Percentiles rank a stretch among this genome's conserved stretches.
These are phyloP conservation scores for Calonectria pseudoreteaudii DNA, from an alignment of 2,329 filamentous ascomycete species.

Conservation along the genomic window DNA sequence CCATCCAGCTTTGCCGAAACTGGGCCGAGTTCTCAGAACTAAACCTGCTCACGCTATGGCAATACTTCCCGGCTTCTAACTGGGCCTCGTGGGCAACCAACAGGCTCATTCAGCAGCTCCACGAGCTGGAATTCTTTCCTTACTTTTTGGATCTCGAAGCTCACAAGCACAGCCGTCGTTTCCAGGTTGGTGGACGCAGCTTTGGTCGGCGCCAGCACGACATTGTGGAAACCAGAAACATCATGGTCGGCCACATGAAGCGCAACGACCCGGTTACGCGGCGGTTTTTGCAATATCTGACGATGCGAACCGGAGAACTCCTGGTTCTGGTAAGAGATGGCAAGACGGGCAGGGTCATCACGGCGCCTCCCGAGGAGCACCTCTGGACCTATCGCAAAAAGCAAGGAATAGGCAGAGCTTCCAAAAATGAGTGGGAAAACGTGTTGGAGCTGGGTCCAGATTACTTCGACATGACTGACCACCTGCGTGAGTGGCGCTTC, in stretches of 20 bases:
- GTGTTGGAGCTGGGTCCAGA: conserved; percentile 37
- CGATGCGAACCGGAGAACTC: conserved; percentile 41
- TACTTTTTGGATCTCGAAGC: conserved; percentile 44
- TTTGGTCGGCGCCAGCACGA: conserved; percentile 39
- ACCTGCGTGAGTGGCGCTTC: conserved; percentile 42
- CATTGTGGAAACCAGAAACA: conserved; percentile 43
- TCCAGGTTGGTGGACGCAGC: conserved; percentile 36
- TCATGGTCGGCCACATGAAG: conserved; percentile 45
- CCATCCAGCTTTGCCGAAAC: conserved; percentile 45
- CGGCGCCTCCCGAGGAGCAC: conserved; percentile 38
- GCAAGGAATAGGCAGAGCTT: conserved; percentile 40
- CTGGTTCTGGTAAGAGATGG: conserved; percentile 45
- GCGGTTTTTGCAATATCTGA: conserved; percentile 44
- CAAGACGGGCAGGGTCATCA: conserved; percentile 45
- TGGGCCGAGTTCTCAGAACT: conserved; percentile 46
- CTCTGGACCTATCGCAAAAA: conserved; percentile 44
- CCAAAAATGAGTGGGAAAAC: conserved; percentile 42
- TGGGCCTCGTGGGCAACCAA: conserved; percentile 40
- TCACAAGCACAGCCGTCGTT: conserved; percentile 26
- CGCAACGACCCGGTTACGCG: conserved; percentile 42
- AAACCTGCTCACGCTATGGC: conserved; percentile 39
- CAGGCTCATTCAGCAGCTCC: conserved; percentile 40
- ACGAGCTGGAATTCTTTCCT: conserved; percentile 43
- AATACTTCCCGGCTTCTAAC: conserved; percentile 45
- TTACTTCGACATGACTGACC: conserved; percentile 41